Evolutionary conservation across 2,329 filamentous ascomycete species (phyloP), one percentile per base, ranked within the genome.

Genomic region (Hypocrella siamensis): DNA sequence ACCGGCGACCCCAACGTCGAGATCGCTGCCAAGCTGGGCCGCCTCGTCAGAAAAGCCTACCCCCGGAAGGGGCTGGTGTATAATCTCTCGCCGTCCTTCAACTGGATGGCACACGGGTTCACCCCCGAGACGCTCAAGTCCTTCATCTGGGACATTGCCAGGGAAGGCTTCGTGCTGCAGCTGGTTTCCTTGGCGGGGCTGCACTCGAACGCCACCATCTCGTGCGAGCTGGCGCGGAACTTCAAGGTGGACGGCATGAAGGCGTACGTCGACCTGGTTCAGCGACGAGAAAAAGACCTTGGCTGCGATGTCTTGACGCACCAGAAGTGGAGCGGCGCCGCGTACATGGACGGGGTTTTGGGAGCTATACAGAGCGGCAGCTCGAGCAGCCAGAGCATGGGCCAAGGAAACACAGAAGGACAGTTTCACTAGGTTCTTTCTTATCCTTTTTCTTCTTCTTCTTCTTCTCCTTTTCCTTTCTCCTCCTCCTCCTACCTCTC

Each of bases 41-140:
- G 70, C 9, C 71, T 84, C 28, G 90, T 98, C 38, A 74, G 80
- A 33, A 57, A 61, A 0, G 62, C 58, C 4, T 64, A 72, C 45
- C 83, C 85, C 0, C 75, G 72, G 38, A 96, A 96, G 68, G 80
- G 82, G 22, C 70, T 98, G 17, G 88, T 96, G 1, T 98, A 98
- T 62, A 98, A 98, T 60, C 70, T 98, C 2, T 86, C 79, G 4
- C 90, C 90, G 1, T 93, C 83, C 7, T 98, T 98, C 69, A 96
- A 98, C 65, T 98, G 90, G 90, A 90, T 92, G 74, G 75, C 75
- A 9, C 86, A 96, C 51, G 90, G 88, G 19, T 98, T 96, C 58
- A 78, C 71, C 3, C 75, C 85, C 40, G 75, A 74, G 38, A 78
- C 79, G 5, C 67, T 98, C 34, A 84, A 80, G 59, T 84, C 73